Base-by-base conservation (phyloP, 495 filamentous ascomycete genomes). In the Penicillium samsonianum region DNA sequence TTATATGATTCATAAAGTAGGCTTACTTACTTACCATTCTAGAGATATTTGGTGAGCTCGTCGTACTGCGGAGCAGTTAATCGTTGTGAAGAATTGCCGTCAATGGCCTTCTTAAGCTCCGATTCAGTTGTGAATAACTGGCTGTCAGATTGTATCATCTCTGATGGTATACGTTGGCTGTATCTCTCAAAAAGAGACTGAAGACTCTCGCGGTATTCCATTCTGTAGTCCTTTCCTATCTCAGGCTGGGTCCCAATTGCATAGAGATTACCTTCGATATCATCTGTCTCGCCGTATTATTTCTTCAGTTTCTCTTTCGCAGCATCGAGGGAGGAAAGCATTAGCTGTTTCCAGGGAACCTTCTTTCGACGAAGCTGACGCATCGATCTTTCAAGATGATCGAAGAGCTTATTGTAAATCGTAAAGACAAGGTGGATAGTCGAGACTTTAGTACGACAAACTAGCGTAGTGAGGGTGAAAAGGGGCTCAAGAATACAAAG, bases 211-310 rank as follows among this genome's bases (percentile, higher is more conserved):
- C 37, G 14, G 28, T 54, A 50, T 19, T 22, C 9, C 6, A 11
- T 30, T 31, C 19, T 38, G 14, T 31, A 52, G 19, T 57, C 33
- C 19, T 45, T 50, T 47, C 1, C 44, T 28, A 17, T 47, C 8
- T 47, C 12, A 14, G 22, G 22, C 25, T 17, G 1, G 12, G 19
- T 50, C 57, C 58, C 48, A 67, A n/a, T 61, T 53, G 0, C 42
- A 25, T 25, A 4, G 23, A 25, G 23, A 25, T 25, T 25, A 25
- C 23, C 23, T 25, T 25, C 23, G 23, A 25, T 25, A 25, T 25
- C 23, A 25, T 25, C 23, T 25, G 23, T 25, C 23, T 25, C 23
- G 4, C 23, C 23, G 23, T 25, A 25, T 2, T 25, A 25, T 25
- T 50, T 38, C 7, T 59, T 44, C 30, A 2, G 8, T 31, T 8